These are phyloP conservation scores for Ascochyta pisi DNA, from an alignment of 2,329 filamentous ascomycete species.

Conservation along the genomic window DNA sequence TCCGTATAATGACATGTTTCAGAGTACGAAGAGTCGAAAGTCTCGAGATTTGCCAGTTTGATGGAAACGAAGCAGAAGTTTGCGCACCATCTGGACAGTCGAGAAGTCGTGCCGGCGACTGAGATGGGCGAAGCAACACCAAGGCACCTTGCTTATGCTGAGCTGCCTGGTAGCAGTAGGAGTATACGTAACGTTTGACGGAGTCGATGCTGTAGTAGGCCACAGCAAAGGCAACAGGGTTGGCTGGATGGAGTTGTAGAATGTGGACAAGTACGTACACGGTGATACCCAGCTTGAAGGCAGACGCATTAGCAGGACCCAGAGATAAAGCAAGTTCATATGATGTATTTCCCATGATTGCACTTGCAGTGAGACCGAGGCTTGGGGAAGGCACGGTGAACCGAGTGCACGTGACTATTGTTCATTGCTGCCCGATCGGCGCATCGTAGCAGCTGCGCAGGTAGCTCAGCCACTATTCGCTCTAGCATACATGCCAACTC, in stretches of 20 bases:
- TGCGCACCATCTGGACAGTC: slow-evolving; percentile 27
- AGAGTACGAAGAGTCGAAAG: slow-evolving; percentile 2
- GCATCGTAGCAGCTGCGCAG: background rate
- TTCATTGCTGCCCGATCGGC: background rate
- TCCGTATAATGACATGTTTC: background rate
- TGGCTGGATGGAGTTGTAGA: background rate
- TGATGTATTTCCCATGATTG: background rate
- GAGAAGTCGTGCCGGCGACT: slow-evolving; percentile 14
- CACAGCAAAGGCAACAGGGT: background rate
- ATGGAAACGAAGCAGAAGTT: slow-evolving; percentile 17
- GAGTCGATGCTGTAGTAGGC: background rate
- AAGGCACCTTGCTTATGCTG: slow-evolving; percentile 16
- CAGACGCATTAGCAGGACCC: too few relatives aligned
- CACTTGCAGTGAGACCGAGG: background rate
- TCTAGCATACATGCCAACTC: background rate
- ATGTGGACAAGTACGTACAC: background rate
- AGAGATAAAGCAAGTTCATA: background rate
- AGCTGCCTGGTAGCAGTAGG: slow-evolving; percentile 14
- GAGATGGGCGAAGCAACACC: slow-evolving; percentile 24
- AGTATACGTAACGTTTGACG: slow-evolving; percentile 9
- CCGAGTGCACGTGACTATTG: background rate
- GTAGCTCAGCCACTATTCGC: background rate
- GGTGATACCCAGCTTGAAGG: background rate
- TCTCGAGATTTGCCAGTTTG: background rate
- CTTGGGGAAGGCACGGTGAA: background rate